Percentiles rank a stretch among this genome's conserved stretches.
These are phyloP conservation scores for Gigaspora rosea DNA, from an alignment of 192 early-diverging fungal genomes.

Conservation along the genomic window DNA sequence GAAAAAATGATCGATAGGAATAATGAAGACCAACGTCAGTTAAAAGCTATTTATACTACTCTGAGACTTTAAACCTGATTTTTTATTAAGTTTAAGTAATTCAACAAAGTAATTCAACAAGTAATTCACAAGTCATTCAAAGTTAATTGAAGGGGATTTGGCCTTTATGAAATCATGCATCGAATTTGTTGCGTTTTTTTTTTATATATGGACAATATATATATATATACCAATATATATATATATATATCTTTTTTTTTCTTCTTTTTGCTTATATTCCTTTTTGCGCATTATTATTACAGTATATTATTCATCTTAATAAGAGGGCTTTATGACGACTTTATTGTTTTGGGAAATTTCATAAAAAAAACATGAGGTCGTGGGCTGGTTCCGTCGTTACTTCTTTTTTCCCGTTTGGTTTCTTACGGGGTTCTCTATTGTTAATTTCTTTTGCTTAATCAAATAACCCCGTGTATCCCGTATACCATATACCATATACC, in stretches of 20 bases:
- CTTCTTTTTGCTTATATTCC: neutral
- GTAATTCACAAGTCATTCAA: too few species aligned
- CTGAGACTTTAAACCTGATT: slow-evolving; percentile 19
- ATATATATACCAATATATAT: too few species aligned
- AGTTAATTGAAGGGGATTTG: neutral
- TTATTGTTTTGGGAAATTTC: slow-evolving; percentile 1
- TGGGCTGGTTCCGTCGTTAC: slow-evolving; percentile 11
- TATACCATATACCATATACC: too few species aligned
- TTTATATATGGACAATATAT: too few species aligned
- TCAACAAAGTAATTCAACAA: neutral
- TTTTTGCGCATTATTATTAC: neutral
- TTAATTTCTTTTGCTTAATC: too few species aligned
- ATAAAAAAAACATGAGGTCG: neutral
- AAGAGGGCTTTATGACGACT: neutral
- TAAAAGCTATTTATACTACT: slow-evolving; percentile 28
- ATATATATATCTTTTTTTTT: neutral
- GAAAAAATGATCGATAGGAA: slow-evolving; percentile 18
- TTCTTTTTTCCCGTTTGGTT: neutral
- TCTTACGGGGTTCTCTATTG: too few species aligned
- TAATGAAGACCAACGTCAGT: slow-evolving; percentile 30
- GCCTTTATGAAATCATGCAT: neutral
- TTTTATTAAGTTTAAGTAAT: neutral
- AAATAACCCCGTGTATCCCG: too few species aligned
- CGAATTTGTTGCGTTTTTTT: too few species aligned
- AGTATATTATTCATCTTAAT: neutral